A percentile compares a stretch with the other conserved stretches of the same genome.
These are phyloP conservation scores for Hsuehochloa calcarea DNA, from an alignment of 176 grass and related monocot genomes.

Conservation along the genomic window DNA sequence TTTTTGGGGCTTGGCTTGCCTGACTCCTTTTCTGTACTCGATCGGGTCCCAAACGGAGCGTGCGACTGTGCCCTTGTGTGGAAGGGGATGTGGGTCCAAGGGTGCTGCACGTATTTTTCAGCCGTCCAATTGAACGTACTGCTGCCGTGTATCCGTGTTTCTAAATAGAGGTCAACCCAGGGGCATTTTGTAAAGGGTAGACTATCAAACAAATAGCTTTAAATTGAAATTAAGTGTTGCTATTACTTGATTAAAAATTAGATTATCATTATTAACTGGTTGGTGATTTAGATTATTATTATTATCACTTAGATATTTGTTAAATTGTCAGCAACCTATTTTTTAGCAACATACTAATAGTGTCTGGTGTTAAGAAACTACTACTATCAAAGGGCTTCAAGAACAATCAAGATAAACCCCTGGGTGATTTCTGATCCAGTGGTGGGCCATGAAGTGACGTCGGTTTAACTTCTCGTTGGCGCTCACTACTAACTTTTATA, in stretches of 20 bases:
- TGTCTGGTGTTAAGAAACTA: not conserved
- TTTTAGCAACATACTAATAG: not conserved
- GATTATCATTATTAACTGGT: not conserved
- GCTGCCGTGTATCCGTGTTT: not conserved
- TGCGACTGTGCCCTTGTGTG: not conserved
- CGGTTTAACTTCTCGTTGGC: not conserved
- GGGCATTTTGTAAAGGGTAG: not conserved
- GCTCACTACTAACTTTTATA: not conserved
- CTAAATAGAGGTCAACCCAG: not conserved
- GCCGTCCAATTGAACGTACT: not conserved
- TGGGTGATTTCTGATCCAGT: no score
- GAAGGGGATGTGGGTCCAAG: not conserved
- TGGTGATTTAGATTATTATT: slow-evolving; percentile 6
- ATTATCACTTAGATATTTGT: not conserved
- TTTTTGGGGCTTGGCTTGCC: not conserved
- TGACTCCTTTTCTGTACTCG: not conserved
- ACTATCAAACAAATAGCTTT: slow-evolving; percentile 2
- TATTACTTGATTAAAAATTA: not conserved
- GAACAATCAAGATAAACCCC: not conserved
- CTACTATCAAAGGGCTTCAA: not conserved
- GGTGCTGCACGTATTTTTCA: not conserved
- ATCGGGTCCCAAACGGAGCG: slow-evolving; percentile 1
- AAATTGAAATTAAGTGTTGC: slow-evolving; percentile 13
- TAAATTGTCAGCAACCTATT: not conserved
- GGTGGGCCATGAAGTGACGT: not conserved